These are phyloP conservation scores for Trametes pubescens DNA, from an alignment of 1,284 basidiomycete genomes.

Conservation along the genomic window DNA sequence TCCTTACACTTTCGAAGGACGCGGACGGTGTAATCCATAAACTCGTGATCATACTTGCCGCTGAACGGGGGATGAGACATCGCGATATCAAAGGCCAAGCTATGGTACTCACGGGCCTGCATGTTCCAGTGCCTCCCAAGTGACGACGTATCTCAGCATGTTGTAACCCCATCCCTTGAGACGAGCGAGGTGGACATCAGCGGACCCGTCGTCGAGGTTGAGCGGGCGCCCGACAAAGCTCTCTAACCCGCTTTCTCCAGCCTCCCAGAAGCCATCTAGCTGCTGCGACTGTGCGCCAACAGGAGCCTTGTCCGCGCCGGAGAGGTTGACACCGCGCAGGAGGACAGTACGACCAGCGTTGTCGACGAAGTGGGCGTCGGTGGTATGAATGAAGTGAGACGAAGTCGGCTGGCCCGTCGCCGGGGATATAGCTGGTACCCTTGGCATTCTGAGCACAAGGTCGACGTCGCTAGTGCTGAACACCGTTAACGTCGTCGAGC, in stretches of 20 bases:
- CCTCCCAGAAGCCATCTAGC: slow-evolving; percentile 89
- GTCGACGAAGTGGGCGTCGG: slow-evolving; percentile 84
- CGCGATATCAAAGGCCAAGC: background rate
- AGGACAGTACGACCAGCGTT: slow-evolving; percentile 84
- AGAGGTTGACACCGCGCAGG: slow-evolving; percentile 93
- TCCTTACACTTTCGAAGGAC: slow-evolving; percentile 92
- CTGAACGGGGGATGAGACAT: slow-evolving; percentile 50
- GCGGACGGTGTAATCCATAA: slow-evolving; percentile 91
- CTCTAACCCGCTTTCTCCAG: slow-evolving; percentile 77
- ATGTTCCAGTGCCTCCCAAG: slow-evolving; percentile 96
- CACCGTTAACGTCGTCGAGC: background rate
- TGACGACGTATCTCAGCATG: slow-evolving; percentile 89
- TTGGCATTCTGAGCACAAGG: slow-evolving; percentile 55
- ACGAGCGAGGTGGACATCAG: slow-evolving; percentile 88
- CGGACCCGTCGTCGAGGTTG: slow-evolving; percentile 84
- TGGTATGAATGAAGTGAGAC: slow-evolving; percentile 70
- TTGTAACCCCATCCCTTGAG: slow-evolving; percentile 96
- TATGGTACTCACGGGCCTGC: slow-evolving; percentile 83
- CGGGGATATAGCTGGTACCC: slow-evolving; percentile 67
- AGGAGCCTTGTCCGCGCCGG: slow-evolving; percentile 89
- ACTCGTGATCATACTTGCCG: slow-evolving; percentile 90
- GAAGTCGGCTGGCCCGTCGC: slow-evolving; percentile 68
- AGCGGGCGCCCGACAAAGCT: slow-evolving; percentile 83
- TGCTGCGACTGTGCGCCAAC: slow-evolving; percentile 71
- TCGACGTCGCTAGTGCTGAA: too few relatives aligned